Evolutionary conservation across 208 protist genomes (phyloP).

Genomic region (Leishmania turanica): DNA sequence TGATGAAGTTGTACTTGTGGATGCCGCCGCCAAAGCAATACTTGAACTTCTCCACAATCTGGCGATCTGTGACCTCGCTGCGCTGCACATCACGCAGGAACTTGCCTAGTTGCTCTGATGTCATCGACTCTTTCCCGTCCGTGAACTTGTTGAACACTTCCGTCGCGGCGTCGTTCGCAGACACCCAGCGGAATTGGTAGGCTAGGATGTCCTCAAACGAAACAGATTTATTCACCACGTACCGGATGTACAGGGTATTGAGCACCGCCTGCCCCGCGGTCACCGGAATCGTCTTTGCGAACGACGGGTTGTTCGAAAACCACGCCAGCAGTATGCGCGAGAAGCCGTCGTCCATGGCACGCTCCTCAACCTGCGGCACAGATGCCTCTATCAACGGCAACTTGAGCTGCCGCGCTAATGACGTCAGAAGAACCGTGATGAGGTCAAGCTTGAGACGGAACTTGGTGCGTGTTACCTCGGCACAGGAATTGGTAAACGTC

Average conservation of each 20-base stretch:
- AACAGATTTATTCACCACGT: conserved; percentile 38
- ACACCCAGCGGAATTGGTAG: conserved; percentile 68
- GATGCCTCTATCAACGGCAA: conserved; percentile 54
- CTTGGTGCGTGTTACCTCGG: conserved; percentile 79
- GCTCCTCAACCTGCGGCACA: conserved; percentile 68
- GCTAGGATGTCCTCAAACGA: conserved; percentile 71
- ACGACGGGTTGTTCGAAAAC: conserved; percentile 64
- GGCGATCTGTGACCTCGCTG: conserved; percentile 70
- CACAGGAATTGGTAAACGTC: conserved; percentile 84
- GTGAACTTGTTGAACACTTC: conserved; percentile 81
- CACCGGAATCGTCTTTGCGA: conserved; percentile 41
- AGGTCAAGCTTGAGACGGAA: conserved; percentile 77
- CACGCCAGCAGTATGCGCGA: conserved; percentile 78
- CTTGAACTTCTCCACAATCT: conserved; percentile 85
- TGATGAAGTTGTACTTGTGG: conserved; percentile 89
- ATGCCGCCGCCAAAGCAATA: conserved; percentile 85
- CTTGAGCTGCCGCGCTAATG: conserved; percentile 40
- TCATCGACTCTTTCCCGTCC: conserved; percentile 68
- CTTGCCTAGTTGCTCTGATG: conserved; percentile 70
- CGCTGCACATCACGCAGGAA: conserved; percentile 80
- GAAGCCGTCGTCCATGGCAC: conserved; percentile 84
- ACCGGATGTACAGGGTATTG: conserved; percentile 67
- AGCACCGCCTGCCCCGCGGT: conserved; percentile 50
- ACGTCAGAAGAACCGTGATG: conserved; percentile 39
- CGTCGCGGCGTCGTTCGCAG: conserved; percentile 58